Evolutionary conservation across 192 early-diverging fungal species (phyloP).

Genomic region (Tieghemiomyces parasiticus): DNA sequence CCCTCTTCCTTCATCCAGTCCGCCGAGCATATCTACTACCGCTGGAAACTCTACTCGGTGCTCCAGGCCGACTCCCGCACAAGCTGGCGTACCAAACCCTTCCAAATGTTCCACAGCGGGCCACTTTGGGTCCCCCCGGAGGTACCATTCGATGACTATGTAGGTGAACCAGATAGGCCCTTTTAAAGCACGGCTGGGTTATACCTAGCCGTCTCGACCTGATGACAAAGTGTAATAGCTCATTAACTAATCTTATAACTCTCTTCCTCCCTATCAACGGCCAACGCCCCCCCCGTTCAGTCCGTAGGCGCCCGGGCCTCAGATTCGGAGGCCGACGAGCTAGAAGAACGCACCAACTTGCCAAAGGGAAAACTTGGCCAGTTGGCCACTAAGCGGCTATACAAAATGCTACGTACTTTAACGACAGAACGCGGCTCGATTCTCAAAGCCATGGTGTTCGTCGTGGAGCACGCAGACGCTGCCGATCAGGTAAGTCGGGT

Average conservation of each 20-base stretch:
- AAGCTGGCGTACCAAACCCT: conserved; percentile 61
- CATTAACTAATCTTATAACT: no score
- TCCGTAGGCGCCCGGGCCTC: conserved; percentile 18
- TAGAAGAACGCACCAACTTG: conserved; percentile 7
- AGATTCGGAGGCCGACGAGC: conserved; percentile 27
- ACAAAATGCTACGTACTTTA: conserved; percentile 16
- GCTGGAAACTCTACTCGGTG: conserved; percentile 83
- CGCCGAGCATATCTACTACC: conserved; percentile 73
- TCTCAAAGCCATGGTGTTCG: conserved; percentile 67
- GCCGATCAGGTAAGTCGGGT: conserved; percentile 50
- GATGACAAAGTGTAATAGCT: no score
- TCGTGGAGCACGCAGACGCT: conserved; percentile 68
- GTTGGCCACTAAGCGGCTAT: conserved; percentile 17
- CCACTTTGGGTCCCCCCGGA: conserved; percentile 77
- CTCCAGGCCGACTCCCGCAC: conserved; percentile 63
- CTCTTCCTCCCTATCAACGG: no score
- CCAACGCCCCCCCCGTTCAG: no score
- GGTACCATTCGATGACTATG: conserved; percentile 48
- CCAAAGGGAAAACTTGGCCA: conserved; percentile 15
- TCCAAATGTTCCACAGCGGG: conserved; percentile 75
- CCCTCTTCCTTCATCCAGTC: conserved; percentile 21
- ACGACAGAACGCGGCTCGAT: conserved; percentile 31
- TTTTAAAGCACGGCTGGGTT: no score
- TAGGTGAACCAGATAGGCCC: no score
- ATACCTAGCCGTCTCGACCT: no score